phyloP scores from a whole-genome alignment of 2,329 filamentous ascomycete species.

The Gaeumannomyces sp. region DNA sequence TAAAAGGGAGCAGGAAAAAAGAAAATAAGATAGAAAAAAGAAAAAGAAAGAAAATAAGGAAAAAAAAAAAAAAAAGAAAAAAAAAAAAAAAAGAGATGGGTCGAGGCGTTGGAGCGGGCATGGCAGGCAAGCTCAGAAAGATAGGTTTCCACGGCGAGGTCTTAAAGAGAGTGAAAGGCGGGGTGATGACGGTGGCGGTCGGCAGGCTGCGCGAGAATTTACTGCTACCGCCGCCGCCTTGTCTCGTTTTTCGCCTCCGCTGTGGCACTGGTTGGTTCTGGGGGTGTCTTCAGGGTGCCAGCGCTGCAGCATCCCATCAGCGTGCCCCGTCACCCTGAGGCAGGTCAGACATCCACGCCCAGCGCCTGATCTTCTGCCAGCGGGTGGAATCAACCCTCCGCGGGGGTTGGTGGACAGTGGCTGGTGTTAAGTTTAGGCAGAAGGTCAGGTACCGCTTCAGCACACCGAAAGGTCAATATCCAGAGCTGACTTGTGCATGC shows the following conservation, averaged over 20 bases:
- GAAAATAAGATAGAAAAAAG: constrained; percentile 5
- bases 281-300: not conserved
- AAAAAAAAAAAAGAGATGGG: not conserved
- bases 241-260: not conserved
- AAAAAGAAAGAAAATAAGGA: constrained; percentile 10
- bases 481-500: not conserved
- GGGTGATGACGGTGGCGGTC: not conserved
- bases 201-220: not conserved
- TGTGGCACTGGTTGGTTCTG: not conserved
- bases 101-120: not conserved
- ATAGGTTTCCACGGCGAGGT: not conserved
- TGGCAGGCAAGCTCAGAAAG: not conserved
- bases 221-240: not conserved
- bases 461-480: not conserved
- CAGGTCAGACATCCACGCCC: not conserved
- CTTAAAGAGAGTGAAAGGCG: not conserved
- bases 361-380: not conserved
- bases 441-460: not conserved
- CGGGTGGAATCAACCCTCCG: not conserved
- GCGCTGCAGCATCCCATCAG: not conserved
- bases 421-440: not conserved
- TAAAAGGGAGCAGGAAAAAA: constrained; percentile 5
- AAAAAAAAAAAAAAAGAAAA: constrained; percentile 9
- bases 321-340: not conserved
- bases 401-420: not conserved